A percentile compares a stretch with the other conserved stretches of the same genome.
These are phyloP conservation scores for Byssochlamys sp. DNA, from an alignment of 2,329 filamentous ascomycete genomes.

Conservation along the genomic window DNA sequence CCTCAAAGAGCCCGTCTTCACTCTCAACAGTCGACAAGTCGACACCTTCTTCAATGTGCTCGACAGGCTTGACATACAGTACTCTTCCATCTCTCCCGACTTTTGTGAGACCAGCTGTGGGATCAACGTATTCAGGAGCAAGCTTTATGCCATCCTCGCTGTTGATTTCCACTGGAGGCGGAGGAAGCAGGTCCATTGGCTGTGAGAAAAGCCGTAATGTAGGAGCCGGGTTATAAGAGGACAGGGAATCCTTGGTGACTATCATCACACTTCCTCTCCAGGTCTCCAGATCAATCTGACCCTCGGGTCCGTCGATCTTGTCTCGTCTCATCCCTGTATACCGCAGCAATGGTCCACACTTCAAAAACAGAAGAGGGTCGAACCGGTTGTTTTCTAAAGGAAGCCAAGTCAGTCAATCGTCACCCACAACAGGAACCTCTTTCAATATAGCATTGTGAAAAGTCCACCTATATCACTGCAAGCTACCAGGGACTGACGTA, in stretches of 20 bases:
- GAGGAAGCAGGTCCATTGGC: slow-evolving; percentile 69
- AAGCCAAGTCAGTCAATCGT: slow-evolving; percentile 21
- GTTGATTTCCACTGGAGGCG: slow-evolving; percentile 60
- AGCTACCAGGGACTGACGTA: slow-evolving; percentile 9
- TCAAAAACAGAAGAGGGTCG: slow-evolving; percentile 71
- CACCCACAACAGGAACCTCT: neutral
- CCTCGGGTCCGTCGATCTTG: slow-evolving; percentile 23
- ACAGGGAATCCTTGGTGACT: slow-evolving; percentile 75
- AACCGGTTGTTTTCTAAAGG: slow-evolving; percentile 52
- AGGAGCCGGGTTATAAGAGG: slow-evolving; percentile 69
- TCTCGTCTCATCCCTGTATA: slow-evolving; percentile 72
- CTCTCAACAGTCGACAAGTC: slow-evolving; percentile 74
- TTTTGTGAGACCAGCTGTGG: slow-evolving; percentile 78
- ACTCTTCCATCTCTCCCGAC: slow-evolving; percentile 75
- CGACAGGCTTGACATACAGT: slow-evolving; percentile 79
- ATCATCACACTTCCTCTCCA: slow-evolving; percentile 96
- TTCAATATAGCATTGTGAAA: neutral
- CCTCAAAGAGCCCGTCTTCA: slow-evolving; percentile 73
- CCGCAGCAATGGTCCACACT: slow-evolving; percentile 79
- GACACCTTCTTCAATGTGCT: slow-evolving; percentile 65
- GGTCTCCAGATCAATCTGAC: slow-evolving; percentile 55
- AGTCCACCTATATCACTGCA: neutral
- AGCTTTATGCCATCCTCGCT: slow-evolving; percentile 51
- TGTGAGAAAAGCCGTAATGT: slow-evolving; percentile 77
- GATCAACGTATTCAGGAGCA: slow-evolving; percentile 73